Conservation (phyloP, 345 rosid genomes). For the Noccaea caerulescens region DNA sequence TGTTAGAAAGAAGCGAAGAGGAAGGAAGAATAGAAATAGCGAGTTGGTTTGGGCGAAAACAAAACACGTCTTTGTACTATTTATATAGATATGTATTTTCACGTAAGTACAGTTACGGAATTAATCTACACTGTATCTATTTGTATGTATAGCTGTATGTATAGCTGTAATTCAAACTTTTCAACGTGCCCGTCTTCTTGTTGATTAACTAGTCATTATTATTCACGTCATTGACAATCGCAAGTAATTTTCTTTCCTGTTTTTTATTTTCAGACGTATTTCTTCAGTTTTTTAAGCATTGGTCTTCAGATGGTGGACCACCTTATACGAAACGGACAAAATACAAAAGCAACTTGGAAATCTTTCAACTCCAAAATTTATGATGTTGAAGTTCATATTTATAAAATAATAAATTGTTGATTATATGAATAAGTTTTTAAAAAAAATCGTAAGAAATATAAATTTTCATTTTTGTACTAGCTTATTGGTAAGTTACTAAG, state of each 20-base stretch:
- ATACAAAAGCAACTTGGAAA: slow-evolving; percentile 9
- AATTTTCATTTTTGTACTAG: background rate
- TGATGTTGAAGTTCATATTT: slow-evolving; percentile 1
- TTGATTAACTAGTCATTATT: slow-evolving; percentile 20
- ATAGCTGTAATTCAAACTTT: slow-evolving; percentile 34
- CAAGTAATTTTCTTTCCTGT: background rate
- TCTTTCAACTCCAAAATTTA: background rate
- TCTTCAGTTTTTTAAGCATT: slow-evolving; percentile 24
- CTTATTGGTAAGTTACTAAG: background rate
- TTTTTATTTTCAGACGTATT: background rate
- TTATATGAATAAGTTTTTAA: background rate
- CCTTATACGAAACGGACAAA: slow-evolving; percentile 26
- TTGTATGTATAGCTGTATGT: slow-evolving; percentile 17
- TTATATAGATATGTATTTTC: slow-evolving; percentile 20
- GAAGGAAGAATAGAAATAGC: slow-evolving; percentile 6
- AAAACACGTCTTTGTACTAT: slow-evolving; percentile 42
- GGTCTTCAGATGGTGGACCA: slow-evolving; percentile 32
- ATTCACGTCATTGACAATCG: slow-evolving; percentile 45
- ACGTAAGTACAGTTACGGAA: slow-evolving; percentile 42
- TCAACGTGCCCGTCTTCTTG: slow-evolving; percentile 44
- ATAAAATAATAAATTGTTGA: background rate
- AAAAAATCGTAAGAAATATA: background rate
- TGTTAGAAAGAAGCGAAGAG: slow-evolving; percentile 14
- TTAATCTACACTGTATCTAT: slow-evolving; percentile 9
- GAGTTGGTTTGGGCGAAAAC: slow-evolving; percentile 37